Evolutionary conservation across 2,329 filamentous ascomycete genomes (phyloP).

Genomic region (Colletotrichum caudatum): DNA sequence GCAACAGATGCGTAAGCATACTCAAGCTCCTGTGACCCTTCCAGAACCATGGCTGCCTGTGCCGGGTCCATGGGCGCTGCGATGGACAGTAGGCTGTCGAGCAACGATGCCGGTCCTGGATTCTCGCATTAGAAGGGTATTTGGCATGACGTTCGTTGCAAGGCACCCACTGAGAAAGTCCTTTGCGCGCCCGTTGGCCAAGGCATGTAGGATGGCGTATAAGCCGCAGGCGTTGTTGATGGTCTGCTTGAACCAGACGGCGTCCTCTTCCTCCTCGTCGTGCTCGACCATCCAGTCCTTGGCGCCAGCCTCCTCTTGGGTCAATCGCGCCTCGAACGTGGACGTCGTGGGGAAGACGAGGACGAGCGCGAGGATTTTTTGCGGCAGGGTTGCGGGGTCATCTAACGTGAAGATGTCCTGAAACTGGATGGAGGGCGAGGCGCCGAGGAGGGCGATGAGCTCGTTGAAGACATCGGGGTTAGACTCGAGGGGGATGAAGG

Average conservation of each 20-base stretch:
- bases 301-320: conserved; percentile 41
- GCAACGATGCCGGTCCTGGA: conserved; percentile 39
- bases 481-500: conserved; percentile 50
- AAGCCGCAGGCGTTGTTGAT: conserved; percentile 79
- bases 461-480: conserved; percentile 77
- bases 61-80: conserved; percentile 68
- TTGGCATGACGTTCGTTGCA: background rate
- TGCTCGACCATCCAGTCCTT: conserved; percentile 40
- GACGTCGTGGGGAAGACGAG: conserved; percentile 75
- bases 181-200: conserved; percentile 65
- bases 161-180: conserved; percentile 56
- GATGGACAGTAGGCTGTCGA: conserved; percentile 70
- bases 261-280: conserved; percentile 66
- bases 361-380: conserved; percentile 68
- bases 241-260: conserved; percentile 80
- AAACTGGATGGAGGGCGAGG: conserved; percentile 69
- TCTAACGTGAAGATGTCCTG: conserved; percentile 77
- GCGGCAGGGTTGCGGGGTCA: conserved; percentile 75
- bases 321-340: conserved; percentile 69
- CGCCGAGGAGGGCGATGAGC: conserved; percentile 72
- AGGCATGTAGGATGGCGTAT: conserved; percentile 74
- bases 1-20: conserved; percentile 73
- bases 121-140: background rate
- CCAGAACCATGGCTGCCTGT: conserved; percentile 70
- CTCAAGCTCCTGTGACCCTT: conserved; percentile 74